Percentiles rank a stretch among this genome's conserved stretches.
phyloP scores from a whole-genome alignment of 2,329 filamentous ascomycete species.

The Aspergillus thermomutatus region DNA sequence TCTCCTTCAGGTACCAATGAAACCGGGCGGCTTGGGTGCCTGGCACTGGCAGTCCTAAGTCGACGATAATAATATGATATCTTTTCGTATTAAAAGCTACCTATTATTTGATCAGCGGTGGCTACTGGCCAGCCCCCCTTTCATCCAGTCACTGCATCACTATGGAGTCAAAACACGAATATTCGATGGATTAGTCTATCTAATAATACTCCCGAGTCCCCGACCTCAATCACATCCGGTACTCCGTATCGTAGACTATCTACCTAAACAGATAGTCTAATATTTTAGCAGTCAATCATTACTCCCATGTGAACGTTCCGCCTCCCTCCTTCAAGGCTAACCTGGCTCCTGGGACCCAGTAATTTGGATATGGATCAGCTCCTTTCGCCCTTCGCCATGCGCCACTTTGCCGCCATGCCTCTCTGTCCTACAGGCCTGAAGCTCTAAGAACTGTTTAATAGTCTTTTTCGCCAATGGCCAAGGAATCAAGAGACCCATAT shows the following conservation, averaged over 20 bases:
- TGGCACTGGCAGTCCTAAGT: neutral
- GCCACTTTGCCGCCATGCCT: conserved; percentile 18
- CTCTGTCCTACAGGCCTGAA: conserved; percentile 5
- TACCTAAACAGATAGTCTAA: neutral
- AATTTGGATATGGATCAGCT: conserved; percentile 20
- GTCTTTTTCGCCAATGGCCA: neutral
- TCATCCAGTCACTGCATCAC: neutral
- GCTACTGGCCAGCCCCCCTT: neutral
- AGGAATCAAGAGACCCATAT: conserved; percentile 5
- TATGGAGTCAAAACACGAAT: neutral
- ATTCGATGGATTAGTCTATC: neutral
- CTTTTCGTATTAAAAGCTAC: neutral
- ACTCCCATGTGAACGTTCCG: neutral
- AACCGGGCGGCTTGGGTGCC: neutral
- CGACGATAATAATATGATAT: neutral
- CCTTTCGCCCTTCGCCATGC: conserved; percentile 9
- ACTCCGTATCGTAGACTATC: neutral
- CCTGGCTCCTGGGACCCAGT: conserved; percentile 25
- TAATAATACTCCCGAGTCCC: neutral
- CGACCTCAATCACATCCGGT: neutral
- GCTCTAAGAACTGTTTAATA: neutral
- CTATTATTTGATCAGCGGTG: neutral
- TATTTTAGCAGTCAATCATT: neutral
- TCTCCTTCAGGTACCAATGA: neutral
- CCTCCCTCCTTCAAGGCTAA: conserved; percentile 6